Base-by-base conservation (phyloP, 768 basidiomycete species). In the Heimioporus sp. region DNA sequence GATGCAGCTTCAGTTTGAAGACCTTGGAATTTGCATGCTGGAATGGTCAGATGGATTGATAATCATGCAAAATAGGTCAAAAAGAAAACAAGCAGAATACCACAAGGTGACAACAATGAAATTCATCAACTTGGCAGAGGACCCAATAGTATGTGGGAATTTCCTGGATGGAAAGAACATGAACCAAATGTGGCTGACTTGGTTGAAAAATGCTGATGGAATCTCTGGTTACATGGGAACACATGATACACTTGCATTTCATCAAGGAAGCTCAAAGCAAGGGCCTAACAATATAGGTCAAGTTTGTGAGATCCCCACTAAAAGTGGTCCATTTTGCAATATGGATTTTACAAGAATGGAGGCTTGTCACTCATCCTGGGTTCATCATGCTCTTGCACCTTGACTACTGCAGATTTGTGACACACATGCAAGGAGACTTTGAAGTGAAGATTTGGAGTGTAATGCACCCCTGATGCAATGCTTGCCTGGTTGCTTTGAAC, bases 131-230 rank as follows among this genome's bases (percentile, higher is more conserved):
- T 32, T 42, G 11, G 19, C 38, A 4, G 39, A 43, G 11, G 31
- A 50, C 11, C 4, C 30, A 0, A 28, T 31, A 5, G 17, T 35
- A 0, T 54, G 53, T 4, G 53, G 44, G 3, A 54, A 54, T 13
- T 54, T 54, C 31, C 44, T 54, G 3, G 44, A 54, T 8, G 48
- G 19, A 2, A 54, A 54, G 19, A 15, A 46, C 38, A 2, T 50
- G 10, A 54, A 41, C 10, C n/a, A 48, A 2, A 46, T 17, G 8
- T 11, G 28, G 3, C 53, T 39, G 1, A 19, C 2, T 0, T 44
- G 48, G 48, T 7, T n/a, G n/a, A 9, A 34, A 3, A 1, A 43
- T 44, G 1, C 30, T 50, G 0, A 19, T 54, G 3, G 37, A 54
- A 21, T 54, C 36, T 2, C 34, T 43, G 10, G 49, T 32, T 1